These are phyloP conservation scores for Mycothermus thermophilus DNA, from an alignment of 495 filamentous ascomycete genomes.

Conservation along the genomic window DNA sequence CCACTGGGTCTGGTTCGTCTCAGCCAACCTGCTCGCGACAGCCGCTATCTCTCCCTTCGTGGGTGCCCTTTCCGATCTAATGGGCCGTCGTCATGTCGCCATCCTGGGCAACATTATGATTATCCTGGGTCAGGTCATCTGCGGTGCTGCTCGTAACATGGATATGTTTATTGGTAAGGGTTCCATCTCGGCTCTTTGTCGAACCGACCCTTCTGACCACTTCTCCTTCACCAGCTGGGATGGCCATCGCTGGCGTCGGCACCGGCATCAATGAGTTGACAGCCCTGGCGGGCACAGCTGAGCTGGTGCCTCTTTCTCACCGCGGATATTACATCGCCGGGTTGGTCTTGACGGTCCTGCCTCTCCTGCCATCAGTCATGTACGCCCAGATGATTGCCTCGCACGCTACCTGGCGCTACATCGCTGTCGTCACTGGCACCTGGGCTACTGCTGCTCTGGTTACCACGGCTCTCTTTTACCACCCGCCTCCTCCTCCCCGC, in stretches of 20 bases:
- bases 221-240: too few relatives aligned
- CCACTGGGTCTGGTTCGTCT: slow-evolving; percentile 61
- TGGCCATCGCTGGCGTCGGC: slow-evolving; percentile 4
- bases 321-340: slow-evolving; percentile 55
- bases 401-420: slow-evolving; percentile 48
- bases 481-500: too few relatives aligned
- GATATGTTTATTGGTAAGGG: slow-evolving; percentile 51
- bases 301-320: slow-evolving; percentile 53
- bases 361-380: slow-evolving; percentile 54
- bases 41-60: slow-evolving; percentile 62
- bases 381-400: slow-evolving; percentile 56
- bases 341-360: slow-evolving; percentile 53
- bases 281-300: slow-evolving; percentile 39
- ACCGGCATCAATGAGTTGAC: slow-evolving; percentile 18
- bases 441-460: slow-evolving; percentile 51
- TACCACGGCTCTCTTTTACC: slow-evolving; percentile 50
- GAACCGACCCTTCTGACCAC: too few relatives aligned
- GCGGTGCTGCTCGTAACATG: slow-evolving; percentile 50
- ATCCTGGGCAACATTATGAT: slow-evolving; percentile 44
- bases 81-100: slow-evolving; percentile 55
- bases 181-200: too few relatives aligned
- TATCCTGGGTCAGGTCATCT: slow-evolving; percentile 52
- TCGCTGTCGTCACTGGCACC: slow-evolving; percentile 44
- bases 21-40: slow-evolving; percentile 52
- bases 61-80: slow-evolving; percentile 53